Evolutionary conservation across 73 alveolate genomes (phyloP), one percentile per base, ranked within the genome.

Genomic region (Breviolum minutum): DNA sequence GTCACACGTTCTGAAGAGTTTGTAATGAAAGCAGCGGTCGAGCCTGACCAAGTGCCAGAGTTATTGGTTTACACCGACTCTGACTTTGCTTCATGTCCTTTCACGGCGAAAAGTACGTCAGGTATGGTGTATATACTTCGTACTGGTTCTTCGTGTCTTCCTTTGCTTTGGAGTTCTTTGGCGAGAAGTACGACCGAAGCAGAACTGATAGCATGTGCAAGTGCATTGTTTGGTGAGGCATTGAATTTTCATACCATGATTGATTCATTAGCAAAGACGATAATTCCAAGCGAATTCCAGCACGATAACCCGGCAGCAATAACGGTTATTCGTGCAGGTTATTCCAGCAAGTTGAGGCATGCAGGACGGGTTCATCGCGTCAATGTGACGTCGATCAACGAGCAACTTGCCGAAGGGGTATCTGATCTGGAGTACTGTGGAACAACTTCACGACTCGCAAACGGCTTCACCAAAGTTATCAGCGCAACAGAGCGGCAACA

Each of bases 141-240:
- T 22, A 61, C 93, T 2, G 93, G 93, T 26, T 24, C 54, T 20
- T 48, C 16, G 13, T 12, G n/a, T 5, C 62, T 54, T 5, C 93
- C 93, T 11, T 40, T 84, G n/a, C 20, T 84, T 48, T 84, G 93
- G 93, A 11, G 70, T 0, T 54, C 77, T 10, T 29, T 29, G 13
- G 93, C 93, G 22, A 19, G 95, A 22, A 22, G 64, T 30, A 86
- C 95, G 7, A 66, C 95, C 7, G 95, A 86, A 86, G 95, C 95
- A 16, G 95, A 86, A 20, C 29, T 26, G 12, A 86, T 86, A 13
- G 62, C 95, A 14, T 26, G n/a, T 17, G 93, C 77, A 16, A 22
- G 70, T 1, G 93, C 77, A 1, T 7, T 84, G 77, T 61, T 61
- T 24, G 40, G 62, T 2, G 93, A 84, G 8, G 40, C 68, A 14